Evolutionary conservation across 2,329 filamentous ascomycete genomes (phyloP).

Genomic region (Sarocladiaceae sp.): DNA sequence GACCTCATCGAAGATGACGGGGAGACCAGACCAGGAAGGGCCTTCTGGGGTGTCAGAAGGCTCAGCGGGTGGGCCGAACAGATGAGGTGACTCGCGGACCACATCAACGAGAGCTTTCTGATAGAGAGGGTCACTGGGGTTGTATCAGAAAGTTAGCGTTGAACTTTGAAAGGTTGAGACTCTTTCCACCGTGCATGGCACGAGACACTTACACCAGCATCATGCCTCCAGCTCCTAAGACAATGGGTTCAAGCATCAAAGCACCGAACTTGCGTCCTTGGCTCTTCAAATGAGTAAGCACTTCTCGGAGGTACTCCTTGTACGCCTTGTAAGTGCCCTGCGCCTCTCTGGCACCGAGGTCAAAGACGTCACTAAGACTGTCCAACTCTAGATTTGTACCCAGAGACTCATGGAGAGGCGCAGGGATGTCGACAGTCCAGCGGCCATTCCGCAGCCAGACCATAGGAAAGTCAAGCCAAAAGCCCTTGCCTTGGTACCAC

Average conservation of each 20-base stretch:
- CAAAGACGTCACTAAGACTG: conserved; percentile 52
- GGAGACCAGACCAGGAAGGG: conserved; percentile 63
- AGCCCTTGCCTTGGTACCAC: conserved; percentile 74
- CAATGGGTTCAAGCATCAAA: conserved; percentile 71
- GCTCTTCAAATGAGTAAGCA: conserved; percentile 43
- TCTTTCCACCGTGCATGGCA: too few species aligned
- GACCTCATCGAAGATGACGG: conserved; percentile 78
- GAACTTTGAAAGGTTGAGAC: background rate
- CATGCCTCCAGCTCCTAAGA: conserved; percentile 82
- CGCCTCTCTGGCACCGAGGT: conserved; percentile 43
- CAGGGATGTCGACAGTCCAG: conserved; percentile 59
- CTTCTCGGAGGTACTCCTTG: conserved; percentile 49
- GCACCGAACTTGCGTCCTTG: conserved; percentile 66
- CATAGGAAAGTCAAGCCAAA: conserved; percentile 75
- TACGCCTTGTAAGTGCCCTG: conserved; percentile 33
- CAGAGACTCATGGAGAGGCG: conserved; percentile 38
- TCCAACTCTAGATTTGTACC: conserved; percentile 37
- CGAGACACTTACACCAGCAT: conserved; percentile 56
- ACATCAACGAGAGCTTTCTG: conserved; percentile 64
- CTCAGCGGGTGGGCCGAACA: conserved; percentile 37
- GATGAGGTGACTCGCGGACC: conserved; percentile 51
- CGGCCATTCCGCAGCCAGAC: conserved; percentile 59
- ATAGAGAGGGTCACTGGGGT: conserved; percentile 76
- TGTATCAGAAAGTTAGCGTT: conserved; percentile 12
- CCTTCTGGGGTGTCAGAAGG: background rate